phyloP scores from a whole-genome alignment of 2,329 filamentous ascomycete genomes.

The Magnaporthiopsis incrustans region DNA sequence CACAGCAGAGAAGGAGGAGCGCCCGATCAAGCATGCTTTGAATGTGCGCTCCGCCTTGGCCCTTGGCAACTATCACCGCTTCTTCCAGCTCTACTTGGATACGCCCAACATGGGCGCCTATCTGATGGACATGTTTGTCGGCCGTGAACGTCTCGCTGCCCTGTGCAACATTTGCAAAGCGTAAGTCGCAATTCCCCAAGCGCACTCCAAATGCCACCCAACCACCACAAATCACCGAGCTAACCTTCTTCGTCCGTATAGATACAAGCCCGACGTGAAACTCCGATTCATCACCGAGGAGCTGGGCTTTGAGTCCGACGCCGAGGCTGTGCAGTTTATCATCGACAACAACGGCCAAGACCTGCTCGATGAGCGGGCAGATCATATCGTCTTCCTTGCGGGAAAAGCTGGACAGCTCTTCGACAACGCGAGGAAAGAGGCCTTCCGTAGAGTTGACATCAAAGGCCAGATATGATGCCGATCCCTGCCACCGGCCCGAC shows the following conservation, averaged over 20 bases:
- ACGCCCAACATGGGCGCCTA: slow-evolving; percentile 97
- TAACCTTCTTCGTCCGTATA: slow-evolving; percentile 36
- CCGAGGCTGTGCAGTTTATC: slow-evolving; percentile 85
- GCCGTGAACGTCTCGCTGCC: slow-evolving; percentile 83
- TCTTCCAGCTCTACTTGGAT: slow-evolving; percentile 92
- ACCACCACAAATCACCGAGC: slow-evolving; percentile 27
- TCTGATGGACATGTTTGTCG: slow-evolving; percentile 98
- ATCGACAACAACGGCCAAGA: slow-evolving; percentile 69
- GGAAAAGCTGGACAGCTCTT: slow-evolving; percentile 67
- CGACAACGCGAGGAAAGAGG: slow-evolving; percentile 61
- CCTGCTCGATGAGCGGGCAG: slow-evolving; percentile 68
- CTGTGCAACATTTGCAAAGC: slow-evolving; percentile 89
- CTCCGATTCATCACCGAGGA: slow-evolving; percentile 92
- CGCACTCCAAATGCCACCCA: no score
- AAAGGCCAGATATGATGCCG: slow-evolving; percentile 80
- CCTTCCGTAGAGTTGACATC: slow-evolving; percentile 87
- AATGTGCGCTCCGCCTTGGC: slow-evolving; percentile 86
- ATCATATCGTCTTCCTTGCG: slow-evolving; percentile 64
- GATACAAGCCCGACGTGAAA: slow-evolving; percentile 86
- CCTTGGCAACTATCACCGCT: slow-evolving; percentile 92
- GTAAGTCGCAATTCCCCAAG: slow-evolving; percentile 48
- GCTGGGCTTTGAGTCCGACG: slow-evolving; percentile 88
- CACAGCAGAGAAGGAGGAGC: slow-evolving; percentile 83
- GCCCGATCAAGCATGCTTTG: slow-evolving; percentile 81
- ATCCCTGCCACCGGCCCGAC: not conserved